Base-by-base conservation (phyloP, 768 basidiomycete species). In the Boletus reticulatus region DNA sequence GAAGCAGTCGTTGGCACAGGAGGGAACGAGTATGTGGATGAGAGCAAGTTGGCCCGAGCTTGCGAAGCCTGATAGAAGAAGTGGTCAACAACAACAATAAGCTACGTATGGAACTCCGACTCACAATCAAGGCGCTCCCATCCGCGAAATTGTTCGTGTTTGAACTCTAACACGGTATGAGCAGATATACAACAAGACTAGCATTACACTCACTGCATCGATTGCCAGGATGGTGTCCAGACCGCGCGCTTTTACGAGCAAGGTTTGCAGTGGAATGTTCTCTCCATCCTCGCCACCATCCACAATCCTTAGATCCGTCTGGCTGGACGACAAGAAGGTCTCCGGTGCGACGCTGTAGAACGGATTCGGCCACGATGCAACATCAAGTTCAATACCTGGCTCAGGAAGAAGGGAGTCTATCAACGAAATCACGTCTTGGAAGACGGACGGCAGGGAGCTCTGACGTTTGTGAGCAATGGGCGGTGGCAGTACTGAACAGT, bases 211-310 rank as follows among this genome's bases (percentile, higher is more conserved):
- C 63, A 69, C 63, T 17, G 71, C 74, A 60, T 84, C 82, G 42
- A 83, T 74, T 0, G 78, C 80, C 37, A 84, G 48, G 58, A 84
- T 78, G 9, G 75, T 72, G 53, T 83, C 83, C 50, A 83, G 62
- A 1, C 60, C 68, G 39, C 82, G 76, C 14, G 72, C 72, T 38
- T 73, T 67, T 45, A 80, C 74, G 17, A 83, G 72, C 41, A 84
- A 71, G 3, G 81, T 82, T 46, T 78, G 77, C 17, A 82, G 34
- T 4, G 81, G 79, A 38, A 81, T 67, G 53, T 76, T 61, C 56
- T 78, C 71, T 13, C 75, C 75, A 38, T 76, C 69, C 54, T 72
- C 72, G 5, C 78, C 77, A 22, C 78, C 78, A 46, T 79, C 76
- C 36, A 71, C 70, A 3, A 78, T 48, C 38, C 58, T 57, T 0